These are phyloP conservation scores for Scleroderma citrinum DNA, from an alignment of 768 basidiomycete species.

Conservation along the genomic window DNA sequence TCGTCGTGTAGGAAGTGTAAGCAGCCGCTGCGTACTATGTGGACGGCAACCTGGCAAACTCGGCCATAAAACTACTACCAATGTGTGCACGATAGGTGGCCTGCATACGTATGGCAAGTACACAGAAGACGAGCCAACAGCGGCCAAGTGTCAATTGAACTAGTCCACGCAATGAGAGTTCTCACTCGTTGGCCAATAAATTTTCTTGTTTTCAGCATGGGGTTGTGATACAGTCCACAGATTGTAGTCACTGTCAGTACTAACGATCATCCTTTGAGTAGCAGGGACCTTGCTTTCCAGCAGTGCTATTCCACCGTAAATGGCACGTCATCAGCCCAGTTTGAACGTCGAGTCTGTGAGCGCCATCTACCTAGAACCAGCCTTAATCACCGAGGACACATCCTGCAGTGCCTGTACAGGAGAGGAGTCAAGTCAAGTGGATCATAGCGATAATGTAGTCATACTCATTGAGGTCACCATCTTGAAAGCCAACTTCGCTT, in stretches of 20 bases:
- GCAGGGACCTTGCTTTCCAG: constrained; percentile 39
- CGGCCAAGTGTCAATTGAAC: no score
- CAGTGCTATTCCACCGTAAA: constrained; percentile 39
- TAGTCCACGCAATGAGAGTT: neutral
- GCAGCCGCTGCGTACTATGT: no score
- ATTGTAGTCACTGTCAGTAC: constrained; percentile 43
- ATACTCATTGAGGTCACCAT: constrained; percentile 27
- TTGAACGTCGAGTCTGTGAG: neutral
- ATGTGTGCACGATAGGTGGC: no score
- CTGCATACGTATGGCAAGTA: no score
- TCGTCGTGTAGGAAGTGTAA: no score
- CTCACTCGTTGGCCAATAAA: constrained; percentile 64
- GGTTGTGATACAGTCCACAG: constrained; percentile 53
- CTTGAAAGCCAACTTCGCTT: neutral
- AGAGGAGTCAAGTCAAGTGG: neutral
- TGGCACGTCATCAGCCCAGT: no score
- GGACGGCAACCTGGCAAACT: no score
- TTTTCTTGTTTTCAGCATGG: constrained; percentile 39
- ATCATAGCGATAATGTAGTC: constrained; percentile 45
- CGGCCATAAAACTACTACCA: no score
- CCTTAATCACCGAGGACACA: constrained; percentile 37
- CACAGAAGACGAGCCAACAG: no score
- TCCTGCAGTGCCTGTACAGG: constrained; percentile 36
- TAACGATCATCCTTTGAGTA: constrained; percentile 38
- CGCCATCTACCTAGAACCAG: constrained; percentile 42